These are phyloP conservation scores for Misopates orontium DNA, from an alignment of 257 asterid genomes.

Conservation along the genomic window DNA sequence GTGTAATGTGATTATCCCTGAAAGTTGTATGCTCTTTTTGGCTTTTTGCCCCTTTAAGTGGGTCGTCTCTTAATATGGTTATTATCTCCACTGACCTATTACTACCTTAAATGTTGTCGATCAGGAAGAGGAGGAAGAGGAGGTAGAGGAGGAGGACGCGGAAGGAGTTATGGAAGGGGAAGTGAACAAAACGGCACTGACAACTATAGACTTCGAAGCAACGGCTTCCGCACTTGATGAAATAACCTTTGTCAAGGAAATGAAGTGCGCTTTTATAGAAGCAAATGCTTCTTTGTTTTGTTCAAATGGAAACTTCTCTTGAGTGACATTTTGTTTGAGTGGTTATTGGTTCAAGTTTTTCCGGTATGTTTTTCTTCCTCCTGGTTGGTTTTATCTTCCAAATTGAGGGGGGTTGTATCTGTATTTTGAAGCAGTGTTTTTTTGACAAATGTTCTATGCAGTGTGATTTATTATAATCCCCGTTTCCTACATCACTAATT, in stretches of 20 bases:
- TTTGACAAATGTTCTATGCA: no score
- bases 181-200: constrained; percentile 28
- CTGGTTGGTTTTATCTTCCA: neutral
- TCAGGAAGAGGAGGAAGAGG: constrained; percentile 46
- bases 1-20: no score
- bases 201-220: constrained; percentile 22
- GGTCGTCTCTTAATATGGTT: constrained; percentile 15
- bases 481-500: no score
- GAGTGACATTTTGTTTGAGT: neutral
- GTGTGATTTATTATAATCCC: no score
- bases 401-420: neutral
- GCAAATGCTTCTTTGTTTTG: neutral
- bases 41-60: neutral
- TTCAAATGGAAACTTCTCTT: neutral
- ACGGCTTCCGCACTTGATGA: constrained; percentile 27
- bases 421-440: neutral
- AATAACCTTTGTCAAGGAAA: neutral
- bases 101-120: constrained; percentile 11
- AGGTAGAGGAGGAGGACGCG: constrained; percentile 50
- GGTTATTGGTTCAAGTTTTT: neutral
- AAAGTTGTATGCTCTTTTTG: neutral
- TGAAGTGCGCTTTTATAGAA: neutral
- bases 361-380: neutral
- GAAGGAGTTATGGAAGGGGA: constrained; percentile 37
- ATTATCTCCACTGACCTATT: neutral